phyloP scores from a whole-genome alignment of 345 rosid species.

The Boechera divaricarpa region DNA sequence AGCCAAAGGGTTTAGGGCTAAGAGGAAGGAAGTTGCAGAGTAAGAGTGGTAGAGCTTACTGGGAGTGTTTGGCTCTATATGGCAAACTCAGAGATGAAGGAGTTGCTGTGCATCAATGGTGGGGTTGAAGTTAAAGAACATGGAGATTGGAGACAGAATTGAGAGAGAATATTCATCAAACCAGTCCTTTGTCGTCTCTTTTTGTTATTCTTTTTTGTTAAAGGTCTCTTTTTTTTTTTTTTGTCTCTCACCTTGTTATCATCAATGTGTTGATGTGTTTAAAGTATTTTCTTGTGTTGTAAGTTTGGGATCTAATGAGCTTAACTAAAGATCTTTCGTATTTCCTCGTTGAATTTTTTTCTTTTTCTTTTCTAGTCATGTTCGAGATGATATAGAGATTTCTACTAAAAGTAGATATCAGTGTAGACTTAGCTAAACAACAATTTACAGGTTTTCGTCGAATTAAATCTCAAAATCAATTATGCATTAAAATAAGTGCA shows the following conservation, averaged over 20 bases:
- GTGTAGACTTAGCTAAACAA: too few species aligned
- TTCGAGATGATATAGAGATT: too few species aligned
- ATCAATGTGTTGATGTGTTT: too few species aligned
- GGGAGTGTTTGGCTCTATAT: conserved; percentile 85
- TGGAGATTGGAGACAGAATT: conserved; percentile 31
- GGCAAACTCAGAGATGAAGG: conserved; percentile 82
- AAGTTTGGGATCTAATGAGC: conserved; percentile 24
- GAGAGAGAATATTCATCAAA: conserved; percentile 1
- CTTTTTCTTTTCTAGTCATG: too few species aligned
- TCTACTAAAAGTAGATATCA: too few species aligned
- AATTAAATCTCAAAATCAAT: too few species aligned
- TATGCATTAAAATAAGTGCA: too few species aligned
- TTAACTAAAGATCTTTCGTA: conserved; percentile 7
- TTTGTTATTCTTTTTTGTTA: background rate
- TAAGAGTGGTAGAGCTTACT: conserved; percentile 64
- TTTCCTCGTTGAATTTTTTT: background rate
- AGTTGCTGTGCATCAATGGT: conserved; percentile 86
- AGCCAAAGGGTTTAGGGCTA: conserved; percentile 53
- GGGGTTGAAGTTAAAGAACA: conserved; percentile 55
- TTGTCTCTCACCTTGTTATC: background rate
- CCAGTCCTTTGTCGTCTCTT: conserved; percentile 12
- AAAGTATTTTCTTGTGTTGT: conserved; percentile 35
- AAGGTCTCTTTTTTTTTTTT: background rate
- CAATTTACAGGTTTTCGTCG: too few species aligned
- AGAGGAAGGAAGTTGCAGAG: conserved; percentile 42